phyloP scores from a whole-genome alignment of 495 filamentous ascomycete genomes.

The Penicillium malachiteum region DNA sequence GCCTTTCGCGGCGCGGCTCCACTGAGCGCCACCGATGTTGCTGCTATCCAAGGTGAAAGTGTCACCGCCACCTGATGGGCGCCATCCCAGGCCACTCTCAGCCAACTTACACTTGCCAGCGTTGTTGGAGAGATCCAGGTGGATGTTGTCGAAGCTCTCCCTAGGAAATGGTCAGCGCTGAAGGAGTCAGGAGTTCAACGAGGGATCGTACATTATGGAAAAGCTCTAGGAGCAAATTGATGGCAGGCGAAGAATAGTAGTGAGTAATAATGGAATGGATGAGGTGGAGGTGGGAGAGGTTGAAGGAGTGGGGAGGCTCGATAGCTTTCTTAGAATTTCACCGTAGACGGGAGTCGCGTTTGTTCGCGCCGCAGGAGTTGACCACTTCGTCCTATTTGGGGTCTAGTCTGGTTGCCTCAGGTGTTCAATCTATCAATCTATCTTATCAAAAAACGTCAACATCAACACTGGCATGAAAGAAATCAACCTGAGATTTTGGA shows the following conservation, averaged over 20 bases:
- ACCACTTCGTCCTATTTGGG: slow-evolving; percentile 23
- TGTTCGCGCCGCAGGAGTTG: slow-evolving; percentile 28
- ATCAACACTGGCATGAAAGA: no score
- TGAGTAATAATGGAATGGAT: not conserved
- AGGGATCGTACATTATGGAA: slow-evolving; percentile 39
- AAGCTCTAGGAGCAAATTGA: slow-evolving; percentile 9
- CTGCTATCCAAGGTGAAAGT: slow-evolving; percentile 85
- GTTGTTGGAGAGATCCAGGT: slow-evolving; percentile 88
- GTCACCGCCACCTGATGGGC: slow-evolving; percentile 79
- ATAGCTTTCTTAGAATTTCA: slow-evolving; percentile 29
- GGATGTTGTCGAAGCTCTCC: slow-evolving; percentile 96
- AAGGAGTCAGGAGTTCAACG: not conserved
- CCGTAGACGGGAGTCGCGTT: slow-evolving; percentile 40
- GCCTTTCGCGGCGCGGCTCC: slow-evolving; percentile 90
- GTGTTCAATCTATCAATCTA: no score
- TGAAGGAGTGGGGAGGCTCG: slow-evolving; percentile 8
- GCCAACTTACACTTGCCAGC: slow-evolving; percentile 90
- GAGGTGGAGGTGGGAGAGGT: slow-evolving; percentile 1
- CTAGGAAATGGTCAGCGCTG: slow-evolving; percentile 38
- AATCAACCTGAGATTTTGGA: no score
- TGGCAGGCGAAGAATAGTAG: no score
- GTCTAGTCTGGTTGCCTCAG: slow-evolving; percentile 27
- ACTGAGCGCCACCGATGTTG: slow-evolving; percentile 83
- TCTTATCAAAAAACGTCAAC: no score
- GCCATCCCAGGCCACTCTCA: slow-evolving; percentile 92